Evolutionary conservation across 202 grass and related monocot genomes (phyloP), one percentile per base, ranked within the genome.

Genomic region (Sporobolus alterniflorus): DNA sequence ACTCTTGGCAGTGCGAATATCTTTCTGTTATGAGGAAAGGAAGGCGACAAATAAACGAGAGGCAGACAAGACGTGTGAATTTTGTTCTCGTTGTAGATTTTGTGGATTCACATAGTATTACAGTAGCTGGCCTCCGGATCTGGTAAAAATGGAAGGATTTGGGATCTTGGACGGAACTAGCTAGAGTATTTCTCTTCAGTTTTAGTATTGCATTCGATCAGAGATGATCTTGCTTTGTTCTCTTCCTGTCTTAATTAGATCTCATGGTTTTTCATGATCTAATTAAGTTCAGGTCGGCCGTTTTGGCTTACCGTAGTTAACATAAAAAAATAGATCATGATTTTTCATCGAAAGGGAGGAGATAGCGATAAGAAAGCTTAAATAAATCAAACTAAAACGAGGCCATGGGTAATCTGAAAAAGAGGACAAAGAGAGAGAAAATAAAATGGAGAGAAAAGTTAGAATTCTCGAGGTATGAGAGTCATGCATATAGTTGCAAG

Each of bases 41-140:
- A 92, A 90, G 69, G 81, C 68, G 87, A 92, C 90, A 91, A 91
- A 91, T n/a, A n/a, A n/a, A n/a, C n/a, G 89, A 71, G 18, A 90
- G 73, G 85, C 76, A 81, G 80, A 85, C 77, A 84, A 94, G 91
- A 85, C 94, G 89, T 90, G 83, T 92, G 56, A 91, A 94, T 76
- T 69, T 92, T 80, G 79, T 73, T 87, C 87, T 85, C 85, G 22
- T 88, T 87, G 87, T 76, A 81, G 73, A 83, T 90, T 82, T 76
- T 74, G 8, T 62, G 9, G 78, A 79, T 44, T 65, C 59, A 73
- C 49, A 52, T 40, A 40, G 72, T 61, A 36, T 92, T 62, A 69
- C 80, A 63, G n/a, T 63, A 76, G 36, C 56, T 68, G 34, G 12
- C 34, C 21, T 67, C 40, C 20, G 6, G 47, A 68, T 85, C 25